A percentile compares a stretch with the other conserved stretches of the same genome.
These are phyloP conservation scores for Tulasnella sp. DNA, from an alignment of 768 basidiomycete species.

Conservation along the genomic window DNA sequence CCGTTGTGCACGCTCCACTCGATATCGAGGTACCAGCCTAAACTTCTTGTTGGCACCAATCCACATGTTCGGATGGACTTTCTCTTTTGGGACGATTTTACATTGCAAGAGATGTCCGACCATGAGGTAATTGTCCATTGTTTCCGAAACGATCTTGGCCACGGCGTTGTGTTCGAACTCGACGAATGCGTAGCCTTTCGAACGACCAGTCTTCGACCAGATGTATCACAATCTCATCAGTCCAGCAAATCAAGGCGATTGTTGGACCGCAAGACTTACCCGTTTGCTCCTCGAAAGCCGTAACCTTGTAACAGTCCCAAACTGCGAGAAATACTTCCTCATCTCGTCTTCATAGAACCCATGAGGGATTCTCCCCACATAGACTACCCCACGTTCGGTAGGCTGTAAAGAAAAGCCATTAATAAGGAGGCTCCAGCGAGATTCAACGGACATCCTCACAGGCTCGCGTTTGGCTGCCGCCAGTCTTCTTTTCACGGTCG, in stretches of 20 bases:
- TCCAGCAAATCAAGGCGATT: not conserved
- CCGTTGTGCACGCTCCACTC: conserved; percentile 59
- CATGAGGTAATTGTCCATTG: conserved; percentile 97
- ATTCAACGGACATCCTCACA: conserved; percentile 34
- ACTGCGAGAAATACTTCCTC: conserved; percentile 86
- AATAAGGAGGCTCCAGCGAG: not conserved
- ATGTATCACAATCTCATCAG: not conserved
- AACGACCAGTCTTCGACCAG: conserved; percentile 66
- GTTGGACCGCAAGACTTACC: conserved; percentile 31
- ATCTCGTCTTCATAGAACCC: conserved; percentile 97
- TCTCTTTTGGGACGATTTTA: conserved; percentile 75
- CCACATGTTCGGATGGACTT: conserved; percentile 92
- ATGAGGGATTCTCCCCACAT: conserved; percentile 83
- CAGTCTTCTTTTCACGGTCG: conserved; percentile 47
- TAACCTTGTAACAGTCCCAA: conserved; percentile 77
- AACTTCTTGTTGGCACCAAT: conserved; percentile 93
- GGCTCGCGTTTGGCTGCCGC: conserved; percentile 47
- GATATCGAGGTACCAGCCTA: conserved; percentile 59
- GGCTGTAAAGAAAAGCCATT: conserved; percentile 34
- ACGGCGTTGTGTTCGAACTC: conserved; percentile 85
- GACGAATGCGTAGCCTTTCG: conserved; percentile 95
- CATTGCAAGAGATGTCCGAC: conserved; percentile 89
- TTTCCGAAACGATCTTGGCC: conserved; percentile 90
- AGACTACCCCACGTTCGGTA: conserved; percentile 70
- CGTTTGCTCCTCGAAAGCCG: conserved; percentile 89